A percentile compares a stretch with the other conserved stretches of the same genome.
Conservation (phyloP, 768 basidiomycete genomes). For the Tulasnella sp. region DNA sequence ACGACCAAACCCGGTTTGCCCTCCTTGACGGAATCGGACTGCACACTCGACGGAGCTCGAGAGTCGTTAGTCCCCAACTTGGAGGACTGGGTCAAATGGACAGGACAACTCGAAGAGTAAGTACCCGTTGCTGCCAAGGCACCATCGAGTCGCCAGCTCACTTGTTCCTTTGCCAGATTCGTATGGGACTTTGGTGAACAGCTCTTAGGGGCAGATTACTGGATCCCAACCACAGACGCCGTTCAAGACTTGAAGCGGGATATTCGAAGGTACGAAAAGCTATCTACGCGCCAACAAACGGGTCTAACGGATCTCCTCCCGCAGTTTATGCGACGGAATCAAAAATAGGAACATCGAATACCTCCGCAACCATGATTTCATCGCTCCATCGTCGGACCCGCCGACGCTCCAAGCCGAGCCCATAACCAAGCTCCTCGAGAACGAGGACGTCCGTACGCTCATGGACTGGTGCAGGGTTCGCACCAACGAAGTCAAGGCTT, state of each 20-base stretch:
- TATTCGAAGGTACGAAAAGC: too few relatives aligned
- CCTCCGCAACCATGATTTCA: background rate
- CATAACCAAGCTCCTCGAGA: slow-evolving; percentile 12
- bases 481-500: background rate
- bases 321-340: background rate
- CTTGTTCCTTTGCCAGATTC: background rate
- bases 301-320: too few relatives aligned
- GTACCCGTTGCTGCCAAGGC: background rate
- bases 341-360: background rate
- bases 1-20: background rate
- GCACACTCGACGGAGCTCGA: background rate
- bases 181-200: slow-evolving; percentile 11
- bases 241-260: background rate
- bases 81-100: background rate
- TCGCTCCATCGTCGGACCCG: background rate
- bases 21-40: background rate
- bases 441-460: background rate
- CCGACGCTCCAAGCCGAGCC: background rate
- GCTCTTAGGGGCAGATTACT: background rate
- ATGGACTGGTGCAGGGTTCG: background rate
- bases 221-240: slow-evolving; percentile 9
- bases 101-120: background rate
- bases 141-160: background rate
- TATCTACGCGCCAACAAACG: too few relatives aligned
- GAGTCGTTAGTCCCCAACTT: background rate